Conservation (phyloP, 2,329 filamentous ascomycete species). For the Albifimbria verrucaria region DNA sequence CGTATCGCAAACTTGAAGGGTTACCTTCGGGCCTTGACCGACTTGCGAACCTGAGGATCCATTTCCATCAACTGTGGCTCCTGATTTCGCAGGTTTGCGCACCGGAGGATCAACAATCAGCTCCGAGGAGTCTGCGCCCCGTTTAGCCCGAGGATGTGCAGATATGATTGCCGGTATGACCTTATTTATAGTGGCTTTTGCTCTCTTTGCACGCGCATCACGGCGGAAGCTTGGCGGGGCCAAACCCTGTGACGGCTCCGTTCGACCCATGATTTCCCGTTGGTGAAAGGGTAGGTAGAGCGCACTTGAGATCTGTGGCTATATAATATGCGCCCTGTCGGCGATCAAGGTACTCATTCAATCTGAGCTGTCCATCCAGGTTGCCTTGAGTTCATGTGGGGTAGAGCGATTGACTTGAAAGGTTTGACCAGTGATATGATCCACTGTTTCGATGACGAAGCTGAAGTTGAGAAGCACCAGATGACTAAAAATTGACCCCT, state of each 20-base stretch:
- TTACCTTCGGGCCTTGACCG: constrained; percentile 29
- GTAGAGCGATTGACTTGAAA: too few relatives aligned
- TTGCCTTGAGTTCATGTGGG: too few relatives aligned
- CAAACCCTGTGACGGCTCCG: constrained; percentile 17
- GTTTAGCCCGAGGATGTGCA: constrained; percentile 51
- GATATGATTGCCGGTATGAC: constrained; percentile 54
- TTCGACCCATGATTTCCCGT: constrained; percentile 20
- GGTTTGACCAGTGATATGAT: too few relatives aligned
- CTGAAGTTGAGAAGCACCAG: too few relatives aligned
- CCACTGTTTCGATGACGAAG: too few relatives aligned
- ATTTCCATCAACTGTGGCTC: background rate
- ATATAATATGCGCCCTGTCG: too few relatives aligned
- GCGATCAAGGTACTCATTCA: too few relatives aligned
- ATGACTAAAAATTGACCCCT: too few relatives aligned
- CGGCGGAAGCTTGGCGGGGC: constrained; percentile 21
- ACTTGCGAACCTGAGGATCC: background rate
- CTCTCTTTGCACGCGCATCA: constrained; percentile 49
- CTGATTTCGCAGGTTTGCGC: background rate
- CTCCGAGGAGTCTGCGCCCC: constrained; percentile 50
- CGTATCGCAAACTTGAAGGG: constrained; percentile 48
- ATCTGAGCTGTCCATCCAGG: too few relatives aligned
- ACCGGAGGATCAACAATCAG: constrained; percentile 35
- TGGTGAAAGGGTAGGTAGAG: too few relatives aligned
- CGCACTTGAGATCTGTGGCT: too few relatives aligned
- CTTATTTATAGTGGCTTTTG: constrained; percentile 56